Evolutionary conservation across 495 filamentous ascomycete genomes (phyloP).

Genomic region (Tricharina praecox): DNA sequence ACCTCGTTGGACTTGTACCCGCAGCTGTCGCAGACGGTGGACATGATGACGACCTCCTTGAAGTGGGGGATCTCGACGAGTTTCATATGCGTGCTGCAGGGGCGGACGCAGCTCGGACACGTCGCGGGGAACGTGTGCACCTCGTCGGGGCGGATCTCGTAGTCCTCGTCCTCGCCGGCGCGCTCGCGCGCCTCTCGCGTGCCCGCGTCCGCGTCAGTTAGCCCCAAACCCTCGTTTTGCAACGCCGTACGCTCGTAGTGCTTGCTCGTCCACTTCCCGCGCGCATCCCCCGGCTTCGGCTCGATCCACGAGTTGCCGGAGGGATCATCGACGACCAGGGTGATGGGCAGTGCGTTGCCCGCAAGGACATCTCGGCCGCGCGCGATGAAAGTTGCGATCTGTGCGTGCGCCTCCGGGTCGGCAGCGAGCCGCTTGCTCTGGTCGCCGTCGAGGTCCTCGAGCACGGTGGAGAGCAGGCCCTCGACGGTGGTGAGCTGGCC

Average conservation of each 20-base stretch:
- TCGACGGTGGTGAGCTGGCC: constrained; percentile 86
- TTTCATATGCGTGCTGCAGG: constrained; percentile 78
- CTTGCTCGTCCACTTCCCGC: constrained; percentile 62
- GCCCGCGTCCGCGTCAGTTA: constrained; percentile 28
- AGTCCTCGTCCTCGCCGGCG: constrained; percentile 28
- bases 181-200: constrained; percentile 7
- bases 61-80: constrained; percentile 94
- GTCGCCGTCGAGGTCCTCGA: constrained; percentile 56
- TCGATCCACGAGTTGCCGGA: constrained; percentile 98
- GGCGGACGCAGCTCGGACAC: constrained; percentile 75
- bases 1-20: constrained; percentile 92
- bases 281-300: constrained; percentile 53
- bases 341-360: constrained; percentile 68
- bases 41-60: constrained; percentile 85
- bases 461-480: constrained; percentile 58
- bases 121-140: constrained; percentile 78
- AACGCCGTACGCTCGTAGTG: constrained; percentile 68
- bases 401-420: constrained; percentile 54
- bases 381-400: constrained; percentile 54
- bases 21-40: constrained; percentile 71
- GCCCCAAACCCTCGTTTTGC: constrained; percentile 69
- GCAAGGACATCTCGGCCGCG: constrained; percentile 55
- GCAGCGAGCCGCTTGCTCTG: constrained; percentile 58
- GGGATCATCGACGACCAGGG: constrained; percentile 68
- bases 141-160: constrained; percentile 72